Evolutionary conservation across 345 rosid genomes (phyloP).

Genomic region (Arabidopsis suecica): DNA sequence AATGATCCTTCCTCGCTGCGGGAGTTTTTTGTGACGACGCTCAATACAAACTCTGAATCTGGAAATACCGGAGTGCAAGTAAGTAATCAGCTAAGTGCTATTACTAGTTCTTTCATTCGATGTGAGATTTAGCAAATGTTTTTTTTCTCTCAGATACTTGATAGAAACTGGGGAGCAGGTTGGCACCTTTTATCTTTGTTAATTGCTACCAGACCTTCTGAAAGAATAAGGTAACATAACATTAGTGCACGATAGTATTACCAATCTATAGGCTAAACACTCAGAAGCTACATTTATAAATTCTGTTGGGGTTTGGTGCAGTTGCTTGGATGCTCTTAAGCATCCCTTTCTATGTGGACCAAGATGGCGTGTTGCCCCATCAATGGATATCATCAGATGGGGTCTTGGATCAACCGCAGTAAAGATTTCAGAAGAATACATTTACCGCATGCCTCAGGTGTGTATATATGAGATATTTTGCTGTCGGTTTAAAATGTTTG

Average conservation of each 20-base stretch:
- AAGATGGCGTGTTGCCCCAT: slow-evolving; percentile 88
- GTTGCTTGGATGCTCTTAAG: slow-evolving; percentile 89
- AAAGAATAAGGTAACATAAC: slow-evolving; percentile 73
- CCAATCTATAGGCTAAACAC: not conserved
- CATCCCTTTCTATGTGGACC: slow-evolving; percentile 97
- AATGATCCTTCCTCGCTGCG: slow-evolving; percentile 91
- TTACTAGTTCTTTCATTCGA: slow-evolving; percentile 5
- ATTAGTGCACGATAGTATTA: not conserved
- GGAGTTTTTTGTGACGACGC: slow-evolving; percentile 73
- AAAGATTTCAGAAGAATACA: slow-evolving; percentile 88
- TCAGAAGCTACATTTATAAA: slow-evolving; percentile 11
- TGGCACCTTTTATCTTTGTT: slow-evolving; percentile 90
- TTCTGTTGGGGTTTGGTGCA: slow-evolving; percentile 39
- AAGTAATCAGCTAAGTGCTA: slow-evolving; percentile 32
- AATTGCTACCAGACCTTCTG: slow-evolving; percentile 75
- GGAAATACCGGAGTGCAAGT: slow-evolving; percentile 88
- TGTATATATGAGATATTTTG: slow-evolving; percentile 29
- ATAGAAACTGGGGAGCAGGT: slow-evolving; percentile 95
- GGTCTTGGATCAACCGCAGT: slow-evolving; percentile 95
- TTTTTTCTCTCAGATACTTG: slow-evolving; percentile 72
- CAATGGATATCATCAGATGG: slow-evolving; percentile 93
- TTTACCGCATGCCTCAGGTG: slow-evolving; percentile 77
- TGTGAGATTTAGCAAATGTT: slow-evolving; percentile 17
- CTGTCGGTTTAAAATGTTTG: not conserved
- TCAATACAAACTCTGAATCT: slow-evolving; percentile 64